Evolutionary conservation across 2,329 filamentous ascomycete genomes (phyloP), one percentile per base, ranked within the genome.

Genomic region (Scorias spongiosa): DNA sequence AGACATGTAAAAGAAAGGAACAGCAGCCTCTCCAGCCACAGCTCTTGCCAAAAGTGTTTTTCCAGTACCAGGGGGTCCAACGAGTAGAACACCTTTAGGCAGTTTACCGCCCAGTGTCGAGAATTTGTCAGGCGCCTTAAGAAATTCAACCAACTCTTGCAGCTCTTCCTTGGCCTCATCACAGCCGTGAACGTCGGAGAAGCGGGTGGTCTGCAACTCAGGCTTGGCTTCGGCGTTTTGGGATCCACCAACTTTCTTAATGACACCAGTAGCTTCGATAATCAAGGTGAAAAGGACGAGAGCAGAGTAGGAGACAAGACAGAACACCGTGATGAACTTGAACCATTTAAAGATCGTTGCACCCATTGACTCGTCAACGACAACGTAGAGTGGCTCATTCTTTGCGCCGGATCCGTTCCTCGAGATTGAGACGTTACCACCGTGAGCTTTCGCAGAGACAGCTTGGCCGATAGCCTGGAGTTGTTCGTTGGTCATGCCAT

Each of bases 1-100:
- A 58, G 91, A 98, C 89, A 98, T 96, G 74, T 95, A 98, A 73
- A 96, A 98, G 73, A 98, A 98, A 1, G 91, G 91, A 14, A 98
- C 91, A 44, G 89, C 91, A 43, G 91, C 88, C 68, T 98, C 91
- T 42, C 91, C 91, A 40, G 91, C 91, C 48, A 98, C 91, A 44
- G 91, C 93, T 57, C 91, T 81, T 49, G 91, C 91, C 48, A 98
- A 76, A 36, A 98, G 76, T 10, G 91, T 98, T 68, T 98, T 98
- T 67, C 91, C 91, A 48, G 91, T 98, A 68, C 91, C 91, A 42
- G 91, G 91, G 58, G 91, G 91, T 1, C 91, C 91, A 57, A 94
- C 86, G 18, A 98, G 76, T 42, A 98, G 74, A 46, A 98, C 86
- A 70, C 91, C 91, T 66, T 96, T 98, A 44, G 91, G 91, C 43